Conservation (phyloP, 257 asterid species). For the Avicennia marina region DNA sequence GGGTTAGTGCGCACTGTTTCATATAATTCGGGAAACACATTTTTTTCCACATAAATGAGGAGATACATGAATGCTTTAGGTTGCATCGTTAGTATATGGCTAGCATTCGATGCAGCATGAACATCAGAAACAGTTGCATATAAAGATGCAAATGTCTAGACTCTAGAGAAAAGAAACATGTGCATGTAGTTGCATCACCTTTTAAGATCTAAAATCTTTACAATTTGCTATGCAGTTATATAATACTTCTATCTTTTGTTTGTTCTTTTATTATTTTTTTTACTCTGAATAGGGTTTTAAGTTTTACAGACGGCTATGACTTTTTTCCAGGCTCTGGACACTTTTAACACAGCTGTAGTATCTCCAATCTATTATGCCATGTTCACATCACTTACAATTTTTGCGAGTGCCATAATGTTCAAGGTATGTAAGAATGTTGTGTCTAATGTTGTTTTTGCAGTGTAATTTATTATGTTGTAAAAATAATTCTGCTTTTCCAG, state of each 20-base stretch:
- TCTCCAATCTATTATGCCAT: conserved; percentile 89
- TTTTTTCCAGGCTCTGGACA: conserved; percentile 13
- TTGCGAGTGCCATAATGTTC: conserved; percentile 93
- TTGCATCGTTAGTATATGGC: too few species aligned
- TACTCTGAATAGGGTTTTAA: too few species aligned
- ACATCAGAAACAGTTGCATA: too few species aligned
- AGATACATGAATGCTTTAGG: too few species aligned
- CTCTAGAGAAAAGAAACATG: too few species aligned
- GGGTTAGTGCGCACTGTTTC: too few species aligned
- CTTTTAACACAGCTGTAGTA: conserved; percentile 68
- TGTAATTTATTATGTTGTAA: conserved; percentile 5
- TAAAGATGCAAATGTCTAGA: too few species aligned
- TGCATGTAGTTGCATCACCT: too few species aligned
- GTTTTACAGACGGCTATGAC: background rate
- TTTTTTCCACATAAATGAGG: too few species aligned
- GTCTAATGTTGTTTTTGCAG: background rate
- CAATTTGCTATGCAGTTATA: background rate
- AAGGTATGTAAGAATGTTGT: conserved; percentile 48
- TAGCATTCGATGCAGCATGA: too few species aligned
- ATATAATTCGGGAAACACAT: too few species aligned
- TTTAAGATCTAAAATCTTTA: too few species aligned
- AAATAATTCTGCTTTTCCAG: conserved; percentile 28
- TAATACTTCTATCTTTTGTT: background rate
- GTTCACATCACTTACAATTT: conserved; percentile 86
- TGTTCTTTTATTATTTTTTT: background rate